Conservation (phyloP, 148 eudicot species). For the Vaccinium macrocarpon region DNA sequence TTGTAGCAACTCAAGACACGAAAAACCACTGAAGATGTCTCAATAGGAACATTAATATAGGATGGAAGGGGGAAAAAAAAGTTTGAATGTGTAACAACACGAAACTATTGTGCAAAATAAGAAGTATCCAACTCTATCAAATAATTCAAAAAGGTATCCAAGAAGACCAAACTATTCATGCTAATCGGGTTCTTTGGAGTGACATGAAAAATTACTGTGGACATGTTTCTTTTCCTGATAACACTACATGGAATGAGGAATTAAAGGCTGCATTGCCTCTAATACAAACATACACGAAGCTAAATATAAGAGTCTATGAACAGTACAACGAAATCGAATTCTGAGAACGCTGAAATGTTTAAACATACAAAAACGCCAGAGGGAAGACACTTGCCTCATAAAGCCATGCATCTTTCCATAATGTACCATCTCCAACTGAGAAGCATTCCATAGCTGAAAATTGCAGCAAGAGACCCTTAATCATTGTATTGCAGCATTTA, state of each 20-base stretch:
- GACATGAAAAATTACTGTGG: background rate
- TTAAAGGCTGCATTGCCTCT: background rate
- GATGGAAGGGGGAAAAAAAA: background rate
- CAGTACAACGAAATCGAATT: background rate
- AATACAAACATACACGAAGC: background rate
- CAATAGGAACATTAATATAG: background rate
- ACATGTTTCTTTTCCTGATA: background rate
- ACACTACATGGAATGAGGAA: background rate
- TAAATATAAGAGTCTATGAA: background rate
- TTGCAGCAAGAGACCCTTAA: conserved; percentile 17
- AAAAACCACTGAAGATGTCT: background rate
- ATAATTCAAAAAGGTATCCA: background rate
- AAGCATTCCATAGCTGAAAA: conserved; percentile 98
- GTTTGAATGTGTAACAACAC: background rate
- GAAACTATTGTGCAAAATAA: background rate
- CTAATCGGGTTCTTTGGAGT: background rate
- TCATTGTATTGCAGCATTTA: conserved; percentile 9
- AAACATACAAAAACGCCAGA: background rate
- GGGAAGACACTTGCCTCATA: conserved; percentile 75
- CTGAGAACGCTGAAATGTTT: background rate
- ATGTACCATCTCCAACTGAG: conserved; percentile 94
- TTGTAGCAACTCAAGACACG: background rate
- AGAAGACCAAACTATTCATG: background rate
- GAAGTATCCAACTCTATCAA: background rate
- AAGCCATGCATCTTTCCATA: conserved; percentile 96